phyloP scores from a whole-genome alignment of 176 grass and related monocot genomes.

The Thalia dealbata region DNA sequence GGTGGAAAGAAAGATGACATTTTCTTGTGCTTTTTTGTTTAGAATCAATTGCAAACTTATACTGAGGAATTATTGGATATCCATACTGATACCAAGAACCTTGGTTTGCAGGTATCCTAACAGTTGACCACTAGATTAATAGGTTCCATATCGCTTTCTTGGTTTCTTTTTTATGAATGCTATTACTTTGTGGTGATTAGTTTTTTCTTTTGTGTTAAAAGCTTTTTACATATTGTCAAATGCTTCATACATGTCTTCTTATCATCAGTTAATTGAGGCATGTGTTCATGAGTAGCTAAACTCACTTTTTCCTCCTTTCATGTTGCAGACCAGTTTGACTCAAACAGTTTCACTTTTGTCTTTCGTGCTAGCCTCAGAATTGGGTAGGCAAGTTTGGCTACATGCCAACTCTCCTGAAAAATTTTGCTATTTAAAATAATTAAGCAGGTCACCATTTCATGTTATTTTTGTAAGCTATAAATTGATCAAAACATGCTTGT shows the following conservation, averaged over 20 bases:
- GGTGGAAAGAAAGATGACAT: no score
- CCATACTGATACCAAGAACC: no score
- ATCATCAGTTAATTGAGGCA: background rate
- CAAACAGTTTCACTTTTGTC: constrained; percentile 16
- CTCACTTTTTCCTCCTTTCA: background rate
- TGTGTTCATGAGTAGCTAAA: background rate
- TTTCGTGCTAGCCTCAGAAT: constrained; percentile 15
- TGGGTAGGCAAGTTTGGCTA: constrained; percentile 7
- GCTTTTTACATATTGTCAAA: background rate
- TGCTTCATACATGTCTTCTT: background rate
- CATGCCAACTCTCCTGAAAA: background rate
- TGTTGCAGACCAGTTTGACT: constrained; percentile 16
- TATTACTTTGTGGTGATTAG: background rate
- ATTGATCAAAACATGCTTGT: background rate
- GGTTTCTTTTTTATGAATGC: background rate
- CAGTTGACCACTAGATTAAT: background rate
- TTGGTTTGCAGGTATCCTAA: background rate
- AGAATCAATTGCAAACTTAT: background rate
- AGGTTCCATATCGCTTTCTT: background rate
- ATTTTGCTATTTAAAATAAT: background rate
- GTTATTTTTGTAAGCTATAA: background rate
- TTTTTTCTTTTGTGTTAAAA: background rate
- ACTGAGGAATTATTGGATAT: no score
- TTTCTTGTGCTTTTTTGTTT: no score
- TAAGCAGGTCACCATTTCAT: background rate